A percentile compares a stretch with the other conserved stretches of the same genome.
Evolutionary conservation across 768 basidiomycete species (phyloP).

Genomic region (Leucosporidium yakuticum): DNA sequence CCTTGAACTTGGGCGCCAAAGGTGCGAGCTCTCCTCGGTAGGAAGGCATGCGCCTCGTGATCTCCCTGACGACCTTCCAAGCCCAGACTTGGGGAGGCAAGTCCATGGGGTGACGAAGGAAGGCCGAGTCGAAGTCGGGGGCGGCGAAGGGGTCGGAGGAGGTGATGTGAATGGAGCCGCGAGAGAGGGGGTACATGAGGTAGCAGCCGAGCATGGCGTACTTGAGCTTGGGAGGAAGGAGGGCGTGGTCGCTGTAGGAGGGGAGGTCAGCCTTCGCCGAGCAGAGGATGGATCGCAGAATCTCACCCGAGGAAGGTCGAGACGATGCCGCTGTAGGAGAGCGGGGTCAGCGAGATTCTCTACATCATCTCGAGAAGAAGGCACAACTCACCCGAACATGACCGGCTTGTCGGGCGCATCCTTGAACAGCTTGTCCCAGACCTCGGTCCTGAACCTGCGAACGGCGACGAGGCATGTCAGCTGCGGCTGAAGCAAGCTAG

Average conservation of each 20-base stretch:
- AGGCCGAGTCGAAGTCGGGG: conserved; percentile 26
- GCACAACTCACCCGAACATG: conserved; percentile 58
- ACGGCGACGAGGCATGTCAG: background rate
- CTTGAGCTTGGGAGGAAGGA: conserved; percentile 56
- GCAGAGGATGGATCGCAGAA: no score
- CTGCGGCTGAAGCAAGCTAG: no score
- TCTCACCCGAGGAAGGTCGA: conserved; percentile 45
- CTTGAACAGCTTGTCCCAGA: conserved; percentile 67
- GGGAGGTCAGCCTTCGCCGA: no score
- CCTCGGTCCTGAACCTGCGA: conserved; percentile 38
- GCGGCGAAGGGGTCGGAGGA: conserved; percentile 25
- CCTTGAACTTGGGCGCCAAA: conserved; percentile 29
- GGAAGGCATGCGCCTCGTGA: conserved; percentile 28
- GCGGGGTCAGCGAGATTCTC: background rate
- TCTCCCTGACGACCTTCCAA: conserved; percentile 19
- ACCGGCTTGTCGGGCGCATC: conserved; percentile 73
- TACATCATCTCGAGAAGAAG: conserved; percentile 55
- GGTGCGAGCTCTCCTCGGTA: conserved; percentile 27
- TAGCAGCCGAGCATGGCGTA: conserved; percentile 28
- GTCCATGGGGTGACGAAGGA: conserved; percentile 31
- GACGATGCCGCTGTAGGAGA: background rate
- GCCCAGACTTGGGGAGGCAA: conserved; percentile 12
- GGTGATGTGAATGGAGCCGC: conserved; percentile 32
- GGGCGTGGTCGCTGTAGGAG: conserved; percentile 51
- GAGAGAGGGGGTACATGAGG: conserved; percentile 19